Base-by-base conservation (phyloP, 164 flowering plant genomes). In the Stephania japonica region DNA sequence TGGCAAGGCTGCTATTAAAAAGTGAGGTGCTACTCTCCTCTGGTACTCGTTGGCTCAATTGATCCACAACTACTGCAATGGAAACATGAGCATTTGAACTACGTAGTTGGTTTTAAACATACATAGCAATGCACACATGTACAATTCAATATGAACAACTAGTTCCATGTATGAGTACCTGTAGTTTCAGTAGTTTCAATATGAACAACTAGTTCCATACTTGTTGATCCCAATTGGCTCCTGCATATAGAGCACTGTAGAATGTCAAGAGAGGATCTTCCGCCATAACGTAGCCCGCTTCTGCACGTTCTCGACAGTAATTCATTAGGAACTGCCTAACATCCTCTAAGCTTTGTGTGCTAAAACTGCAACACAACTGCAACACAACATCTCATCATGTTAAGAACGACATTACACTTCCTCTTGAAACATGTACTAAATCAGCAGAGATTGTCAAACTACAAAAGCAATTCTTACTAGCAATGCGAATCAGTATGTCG, bases 241-340 rank as follows among this genome's bases (percentile, higher is more conserved):
- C 86, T 85, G 87, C 38, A 32, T 4, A 32, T 32, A 32, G 38
- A 32, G 38, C 38, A 32, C 38, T 32, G 38, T 32, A 32, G 72
- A 81, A 87, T 11, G 62, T 6, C 4, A 82, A 62, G 12, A 86
- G 78, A 0, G 91, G 86, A 76, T 87, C 93, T 27, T 73, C 80
- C 61, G 78, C 1, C 77, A 85, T 68, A 0, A 63, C 25, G 73
- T 56, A 89, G 0, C 90, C 91, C 6, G 72, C 84, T 32, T 75
- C 72, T 21, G 27, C 61, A 8, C 82, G 71, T 19, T 73, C 75
- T 13, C 75, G 32, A n/a, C 85, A 85, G 41, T 87, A 87, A 9
- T 81, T 59, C 47, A 59, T 8, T 70, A 89, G 70, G 53, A 80
- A 84, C 25, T 80, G 75, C 79, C 83, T 87, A 77, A 89, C 86